phyloP scores from a whole-genome alignment of 179 eudicot species.

The Patellifolia procumbens region DNA sequence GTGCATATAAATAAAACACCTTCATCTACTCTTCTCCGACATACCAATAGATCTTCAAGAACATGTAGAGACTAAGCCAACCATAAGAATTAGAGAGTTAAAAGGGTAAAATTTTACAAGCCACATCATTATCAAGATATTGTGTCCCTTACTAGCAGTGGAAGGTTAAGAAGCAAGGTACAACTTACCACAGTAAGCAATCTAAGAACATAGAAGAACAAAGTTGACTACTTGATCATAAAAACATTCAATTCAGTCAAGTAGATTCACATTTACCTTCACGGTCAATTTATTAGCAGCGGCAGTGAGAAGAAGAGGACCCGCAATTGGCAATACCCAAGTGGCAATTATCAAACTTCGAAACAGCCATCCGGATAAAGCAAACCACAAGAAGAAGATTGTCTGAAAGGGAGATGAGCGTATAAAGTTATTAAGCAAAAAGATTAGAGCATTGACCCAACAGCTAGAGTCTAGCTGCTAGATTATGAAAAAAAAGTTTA shows the following conservation, averaged over 20 bases:
- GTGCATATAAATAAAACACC: neutral
- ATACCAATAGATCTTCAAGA: neutral
- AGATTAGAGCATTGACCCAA: neutral
- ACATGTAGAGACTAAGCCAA: neutral
- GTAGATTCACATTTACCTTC: slow-evolving; percentile 53
- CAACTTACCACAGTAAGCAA: neutral
- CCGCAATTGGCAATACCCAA: slow-evolving; percentile 91
- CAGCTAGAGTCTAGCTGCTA: too few species aligned
- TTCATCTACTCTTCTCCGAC: neutral
- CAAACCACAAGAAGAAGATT: slow-evolving; percentile 90
- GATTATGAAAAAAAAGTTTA: neutral
- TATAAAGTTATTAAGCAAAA: slow-evolving; percentile 3
- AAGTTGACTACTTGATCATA: neutral
- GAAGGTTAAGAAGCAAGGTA: slow-evolving; percentile 7
- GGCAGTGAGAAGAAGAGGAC: slow-evolving; percentile 72
- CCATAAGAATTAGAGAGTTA: neutral
- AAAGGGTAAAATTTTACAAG: neutral
- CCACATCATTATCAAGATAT: neutral
- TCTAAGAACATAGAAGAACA: neutral
- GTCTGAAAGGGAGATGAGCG: slow-evolving; percentile 50
- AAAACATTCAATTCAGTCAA: neutral
- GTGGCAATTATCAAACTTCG: slow-evolving; percentile 71
- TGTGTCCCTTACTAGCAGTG: neutral
- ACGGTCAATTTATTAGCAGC: slow-evolving; percentile 77
- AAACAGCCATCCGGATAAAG: slow-evolving; percentile 94